phyloP scores from a whole-genome alignment of 176 grass and related monocot species.

The Pharus latifolius region DNA sequence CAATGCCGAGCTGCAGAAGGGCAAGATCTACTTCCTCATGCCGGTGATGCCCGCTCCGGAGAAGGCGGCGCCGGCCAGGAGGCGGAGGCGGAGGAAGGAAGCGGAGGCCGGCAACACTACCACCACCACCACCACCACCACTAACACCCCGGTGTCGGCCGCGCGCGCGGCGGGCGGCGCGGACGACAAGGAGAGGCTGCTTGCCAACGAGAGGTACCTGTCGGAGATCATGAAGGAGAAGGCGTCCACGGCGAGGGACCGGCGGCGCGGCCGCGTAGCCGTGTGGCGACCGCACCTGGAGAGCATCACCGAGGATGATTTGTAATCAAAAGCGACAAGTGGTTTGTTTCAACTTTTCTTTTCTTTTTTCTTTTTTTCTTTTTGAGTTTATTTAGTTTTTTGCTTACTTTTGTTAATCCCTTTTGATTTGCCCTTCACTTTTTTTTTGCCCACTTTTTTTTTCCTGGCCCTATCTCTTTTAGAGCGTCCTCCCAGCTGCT shows the following conservation, averaged over 20 bases:
- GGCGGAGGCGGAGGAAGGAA: slow-evolving; percentile 48
- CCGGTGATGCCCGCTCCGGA: slow-evolving; percentile 42
- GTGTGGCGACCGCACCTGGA: slow-evolving; percentile 96
- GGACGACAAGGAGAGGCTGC: slow-evolving; percentile 63
- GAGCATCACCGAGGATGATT: slow-evolving; percentile 93
- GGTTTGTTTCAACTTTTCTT: not conserved
- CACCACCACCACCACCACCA: not conserved
- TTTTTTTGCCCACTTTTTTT: slow-evolving; percentile 23
- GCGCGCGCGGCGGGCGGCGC: not conserved
- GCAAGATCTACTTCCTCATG: slow-evolving; percentile 96
- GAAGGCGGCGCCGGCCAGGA: slow-evolving; percentile 28
- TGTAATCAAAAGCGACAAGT: slow-evolving; percentile 51
- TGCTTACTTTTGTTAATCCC: slow-evolving; percentile 33
- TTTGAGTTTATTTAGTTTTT: slow-evolving; percentile 20
- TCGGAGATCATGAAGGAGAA: slow-evolving; percentile 91
- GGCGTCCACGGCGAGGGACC: slow-evolving; percentile 45
- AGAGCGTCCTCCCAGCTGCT: slow-evolving; percentile 38
- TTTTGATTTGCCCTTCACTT: slow-evolving; percentile 21
- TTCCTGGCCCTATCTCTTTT: slow-evolving; percentile 25
- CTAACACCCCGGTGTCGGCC: not conserved
- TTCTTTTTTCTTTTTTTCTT: slow-evolving; percentile 1
- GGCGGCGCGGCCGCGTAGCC: slow-evolving; percentile 63
- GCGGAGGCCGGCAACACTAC: not conserved
- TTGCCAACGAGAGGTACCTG: slow-evolving; percentile 79
- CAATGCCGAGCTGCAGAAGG: slow-evolving; percentile 77